Base-by-base conservation (phyloP, 768 basidiomycete genomes). In the Macrolepiota dolichaula region DNA sequence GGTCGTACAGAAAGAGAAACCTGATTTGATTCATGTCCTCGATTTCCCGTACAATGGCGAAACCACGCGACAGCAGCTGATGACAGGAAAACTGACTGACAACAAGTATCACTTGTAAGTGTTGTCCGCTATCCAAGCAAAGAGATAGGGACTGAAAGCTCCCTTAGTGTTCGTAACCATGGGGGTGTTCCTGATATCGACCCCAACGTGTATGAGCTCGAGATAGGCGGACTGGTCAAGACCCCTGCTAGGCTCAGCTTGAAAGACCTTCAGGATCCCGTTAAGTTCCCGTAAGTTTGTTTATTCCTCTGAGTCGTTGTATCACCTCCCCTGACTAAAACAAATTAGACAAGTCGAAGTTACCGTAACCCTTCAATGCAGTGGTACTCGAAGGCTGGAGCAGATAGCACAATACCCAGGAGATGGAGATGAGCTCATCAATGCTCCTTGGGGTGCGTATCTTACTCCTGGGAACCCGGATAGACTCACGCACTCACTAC, bases 21-120 rank as follows among this genome's bases (percentile, higher is more conserved):
- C 76, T 11, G 77, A 79, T 62, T 70, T 83, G 58, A 74, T 83
- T 32, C 81, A 83, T 62, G 68, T 85, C 22, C 71, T 83, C 24
- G 79, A 83, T 66, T 85, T 84, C 66, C 83, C 83, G 7, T 83
- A 82, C 66, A 84, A 84, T 64, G 82, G 82, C 35, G 83, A 84
- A 65, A 83, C 82, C 7, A 74, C 70, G 19, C 71, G 76, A 12
- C 67, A 76, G 17, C 75, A 80, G 61, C 71, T 82, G 19, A 62
- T 82, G 50, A 67, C 70, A 37, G 76, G 75, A 22, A 82, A 80
- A 70, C 59, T 83, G 49, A 84, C 81, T 0, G 75, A 78, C 40
- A 82, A 82, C 66, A 76, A 70, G 65, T 73, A 77, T 62, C 81
- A 82, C 64, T 82, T 82, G 81, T 82, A 58, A 27, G 79, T 69